Base-by-base conservation (phyloP, 202 grass and related monocot genomes). In the Schoenoplectus triqueter region DNA sequence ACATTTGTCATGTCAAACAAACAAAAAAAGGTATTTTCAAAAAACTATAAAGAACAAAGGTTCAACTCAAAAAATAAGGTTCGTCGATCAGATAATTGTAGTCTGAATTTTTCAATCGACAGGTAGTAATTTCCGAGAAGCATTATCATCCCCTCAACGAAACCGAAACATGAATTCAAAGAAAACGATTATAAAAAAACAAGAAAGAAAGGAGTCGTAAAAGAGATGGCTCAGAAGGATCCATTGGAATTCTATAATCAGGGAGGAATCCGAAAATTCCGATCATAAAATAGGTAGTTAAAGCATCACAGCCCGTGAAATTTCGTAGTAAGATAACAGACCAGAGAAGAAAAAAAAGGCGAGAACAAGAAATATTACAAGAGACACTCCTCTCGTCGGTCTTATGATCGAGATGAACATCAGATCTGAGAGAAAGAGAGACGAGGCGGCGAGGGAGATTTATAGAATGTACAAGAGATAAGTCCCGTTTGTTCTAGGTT, bases 41-140 rank as follows among this genome's bases (percentile, higher is more conserved):
- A 50, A 2, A 66, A 81, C 14, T 0, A 31, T 31, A 8, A 57
- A 42, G 47, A 40, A 66, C 2, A 48, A 2, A 60, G 14, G 3
- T 22, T 14, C 2, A 56, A 21, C 61, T 60, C 19, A 19, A 57
- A 21, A 31, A 31, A 31, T 31, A 31, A 31, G 31, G 31, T 54
- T 41, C 69, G 80, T 78, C 60, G 95, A 94, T 97, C 90, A 97
- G 95, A 97, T 97, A 97, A 94, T 93, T 97, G 95, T 97, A 94
- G 90, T 97, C 90, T 97, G 90, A 92, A 68, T 80, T 89, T 90
- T 89, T 63, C 0, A n/a, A 41, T 91, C 92, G 88, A 94, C 94
- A 97, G 65, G 52, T 81, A 15, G 18, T 39, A 1, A 31, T 21
- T 94, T 94, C 87, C 74, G 89, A 21, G 20, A 84, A 89, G 62